These are phyloP conservation scores for Gigaspora rosea DNA, from an alignment of 192 early-diverging fungal species.

Conservation along the genomic window DNA sequence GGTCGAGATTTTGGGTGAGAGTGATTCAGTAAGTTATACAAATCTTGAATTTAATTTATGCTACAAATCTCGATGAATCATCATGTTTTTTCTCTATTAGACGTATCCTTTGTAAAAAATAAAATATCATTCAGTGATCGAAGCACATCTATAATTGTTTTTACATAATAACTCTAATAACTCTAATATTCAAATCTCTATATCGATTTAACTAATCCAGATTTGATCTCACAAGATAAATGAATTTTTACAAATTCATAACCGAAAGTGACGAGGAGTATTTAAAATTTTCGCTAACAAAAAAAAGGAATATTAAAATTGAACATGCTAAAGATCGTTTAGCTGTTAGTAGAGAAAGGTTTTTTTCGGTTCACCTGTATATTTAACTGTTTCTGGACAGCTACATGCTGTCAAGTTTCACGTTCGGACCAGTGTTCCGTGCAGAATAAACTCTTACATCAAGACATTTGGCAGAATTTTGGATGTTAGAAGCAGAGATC, in stretches of 20 bases:
- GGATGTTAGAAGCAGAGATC: too few species aligned
- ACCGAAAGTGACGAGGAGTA: slow-evolving; percentile 85
- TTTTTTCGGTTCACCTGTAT: slow-evolving; percentile 76
- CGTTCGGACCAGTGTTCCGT: slow-evolving; percentile 79
- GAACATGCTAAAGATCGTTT: not conserved
- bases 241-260: slow-evolving; percentile 77
- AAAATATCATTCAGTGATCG: slow-evolving; percentile 70
- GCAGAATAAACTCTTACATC: slow-evolving; percentile 81
- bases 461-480: too few species aligned
- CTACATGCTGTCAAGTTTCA: slow-evolving; percentile 85
- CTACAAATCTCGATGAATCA: too few species aligned
- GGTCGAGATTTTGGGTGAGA: slow-evolving; percentile 57
- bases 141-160: slow-evolving; percentile 60
- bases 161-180: slow-evolving; percentile 31
- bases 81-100: slow-evolving; percentile 32
- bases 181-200: not conserved
- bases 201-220: too few species aligned
- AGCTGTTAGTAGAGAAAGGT: slow-evolving; percentile 1
- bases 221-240: slow-evolving; percentile 45
- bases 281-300: slow-evolving; percentile 58
- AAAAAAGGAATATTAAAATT: too few species aligned
- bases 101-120: slow-evolving; percentile 88
- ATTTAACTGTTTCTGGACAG: slow-evolving; percentile 85
- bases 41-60: not conserved
- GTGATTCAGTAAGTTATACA: slow-evolving; percentile 51